phyloP scores from a whole-genome alignment of 2,329 filamentous ascomycete genomes.

The Arthrobotrys pseudoclavata region DNA sequence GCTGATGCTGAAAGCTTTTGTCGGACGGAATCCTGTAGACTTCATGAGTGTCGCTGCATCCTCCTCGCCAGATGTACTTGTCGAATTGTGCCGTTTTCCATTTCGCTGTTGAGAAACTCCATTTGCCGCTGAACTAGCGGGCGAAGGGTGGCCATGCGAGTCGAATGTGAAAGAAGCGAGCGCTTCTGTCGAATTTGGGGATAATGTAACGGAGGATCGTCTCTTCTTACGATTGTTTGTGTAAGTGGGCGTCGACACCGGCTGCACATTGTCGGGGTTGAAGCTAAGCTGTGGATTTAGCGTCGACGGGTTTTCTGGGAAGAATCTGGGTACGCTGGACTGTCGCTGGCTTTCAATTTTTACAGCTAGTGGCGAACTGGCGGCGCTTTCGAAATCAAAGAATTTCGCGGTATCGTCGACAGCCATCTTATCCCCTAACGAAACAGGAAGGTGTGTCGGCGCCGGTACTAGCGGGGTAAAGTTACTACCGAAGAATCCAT shows the following conservation, averaged over 20 bases:
- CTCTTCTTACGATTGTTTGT: slow-evolving; percentile 50
- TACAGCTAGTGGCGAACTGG: slow-evolving; percentile 60
- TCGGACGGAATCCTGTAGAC: slow-evolving; percentile 51
- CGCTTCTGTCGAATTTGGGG: slow-evolving; percentile 50
- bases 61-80: slow-evolving; percentile 50
- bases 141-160: slow-evolving; percentile 47
- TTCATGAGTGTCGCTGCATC: slow-evolving; percentile 41
- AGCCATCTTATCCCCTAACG: slow-evolving; percentile 50
- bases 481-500: slow-evolving; percentile 58
- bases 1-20: slow-evolving; percentile 39
- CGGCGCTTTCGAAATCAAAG: slow-evolving; percentile 61
- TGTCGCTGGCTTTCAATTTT: slow-evolving; percentile 47
- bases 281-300: slow-evolving; percentile 53
- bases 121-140: slow-evolving; percentile 47
- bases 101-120: slow-evolving; percentile 33
- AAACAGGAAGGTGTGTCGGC: slow-evolving; percentile 38
- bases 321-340: slow-evolving; percentile 51
- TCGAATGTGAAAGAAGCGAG: slow-evolving; percentile 55
- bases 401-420: slow-evolving; percentile 56
- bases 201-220: slow-evolving; percentile 45
- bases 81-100: slow-evolving; percentile 49
- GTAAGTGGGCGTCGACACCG: slow-evolving; percentile 27
- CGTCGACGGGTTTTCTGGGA: slow-evolving; percentile 35
- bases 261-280: slow-evolving; percentile 9
- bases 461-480: slow-evolving; percentile 56